A percentile compares a stretch with the other conserved stretches of the same genome.
These are phyloP conservation scores for Petrea volubilis DNA, from an alignment of 257 asterid species.

Conservation along the genomic window DNA sequence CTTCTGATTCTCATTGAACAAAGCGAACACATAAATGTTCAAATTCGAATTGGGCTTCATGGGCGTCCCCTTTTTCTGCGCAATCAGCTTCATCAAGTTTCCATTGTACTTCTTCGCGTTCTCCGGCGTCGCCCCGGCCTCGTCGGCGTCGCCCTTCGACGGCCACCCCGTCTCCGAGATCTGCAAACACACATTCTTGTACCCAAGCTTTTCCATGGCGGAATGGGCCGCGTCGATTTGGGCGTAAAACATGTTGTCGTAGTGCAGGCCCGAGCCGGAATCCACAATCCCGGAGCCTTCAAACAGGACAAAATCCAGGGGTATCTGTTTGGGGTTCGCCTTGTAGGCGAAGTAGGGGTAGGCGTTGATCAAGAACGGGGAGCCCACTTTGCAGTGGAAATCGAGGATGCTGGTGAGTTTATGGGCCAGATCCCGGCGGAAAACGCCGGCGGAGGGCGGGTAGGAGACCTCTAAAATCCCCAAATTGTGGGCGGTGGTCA, in stretches of 20 bases:
- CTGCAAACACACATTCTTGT: conserved; percentile 60
- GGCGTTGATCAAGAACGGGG: conserved; percentile 77
- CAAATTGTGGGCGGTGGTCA: conserved; percentile 81
- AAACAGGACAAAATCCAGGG: conserved; percentile 66
- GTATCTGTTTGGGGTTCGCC: conserved; percentile 50
- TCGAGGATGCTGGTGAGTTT: conserved; percentile 53
- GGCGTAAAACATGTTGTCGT: conserved; percentile 81
- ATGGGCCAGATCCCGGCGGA: conserved; percentile 54
- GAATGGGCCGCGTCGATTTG: conserved; percentile 83
- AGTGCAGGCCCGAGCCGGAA: conserved; percentile 53
- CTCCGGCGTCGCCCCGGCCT: conserved; percentile 75
- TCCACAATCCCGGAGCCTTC: conserved; percentile 59
- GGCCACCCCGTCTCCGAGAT: conserved; percentile 99
- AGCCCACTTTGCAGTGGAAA: conserved; percentile 61
- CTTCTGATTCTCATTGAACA: conserved; percentile 86
- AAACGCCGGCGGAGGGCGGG: conserved; percentile 82
- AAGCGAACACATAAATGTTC: conserved; percentile 68
- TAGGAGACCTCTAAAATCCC: conserved; percentile 71
- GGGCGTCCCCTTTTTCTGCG: conserved; percentile 75
- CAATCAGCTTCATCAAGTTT: conserved; percentile 57
- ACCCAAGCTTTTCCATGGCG: conserved; percentile 70
- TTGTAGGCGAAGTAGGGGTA: conserved; percentile 88
- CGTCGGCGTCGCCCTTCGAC: conserved; percentile 85
- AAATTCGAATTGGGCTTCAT: conserved; percentile 66
- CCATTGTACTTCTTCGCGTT: conserved; percentile 75